These are phyloP conservation scores for Trichophyton simii DNA, from an alignment of 2,329 filamentous ascomycete species.

Conservation along the genomic window DNA sequence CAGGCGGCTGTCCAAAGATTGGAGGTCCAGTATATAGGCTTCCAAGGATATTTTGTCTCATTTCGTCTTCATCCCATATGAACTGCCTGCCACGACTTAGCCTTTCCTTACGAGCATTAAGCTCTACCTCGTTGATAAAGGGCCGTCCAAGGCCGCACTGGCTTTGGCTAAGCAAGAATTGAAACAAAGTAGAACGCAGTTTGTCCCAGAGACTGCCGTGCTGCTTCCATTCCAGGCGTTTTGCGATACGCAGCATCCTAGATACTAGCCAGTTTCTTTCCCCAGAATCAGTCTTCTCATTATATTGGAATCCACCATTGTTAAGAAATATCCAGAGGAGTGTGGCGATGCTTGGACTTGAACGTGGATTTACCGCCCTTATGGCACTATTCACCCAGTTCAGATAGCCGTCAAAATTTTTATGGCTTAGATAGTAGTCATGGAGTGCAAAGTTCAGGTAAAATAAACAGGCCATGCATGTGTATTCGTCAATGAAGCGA, in stretches of 20 bases:
- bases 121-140: slow-evolving; percentile 14
- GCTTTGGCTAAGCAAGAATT: slow-evolving; percentile 20
- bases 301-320: slow-evolving; percentile 19
- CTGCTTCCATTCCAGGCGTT: slow-evolving; percentile 22
- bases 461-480: slow-evolving; percentile 22
- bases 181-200: slow-evolving; percentile 18
- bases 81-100: slow-evolving; percentile 10
- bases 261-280: slow-evolving; percentile 24
- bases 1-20: background rate
- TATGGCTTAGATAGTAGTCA: slow-evolving; percentile 18
- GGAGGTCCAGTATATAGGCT: slow-evolving; percentile 13
- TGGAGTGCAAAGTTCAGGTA: slow-evolving; percentile 21
- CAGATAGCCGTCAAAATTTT: slow-evolving; percentile 20
- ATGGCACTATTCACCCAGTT: slow-evolving; percentile 20
- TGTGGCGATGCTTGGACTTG: slow-evolving; percentile 21
- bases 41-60: slow-evolving; percentile 19
- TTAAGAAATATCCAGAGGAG: slow-evolving; percentile 23
- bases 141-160: slow-evolving; percentile 20
- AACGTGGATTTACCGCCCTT: slow-evolving; percentile 15
- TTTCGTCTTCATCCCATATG: slow-evolving; percentile 21
- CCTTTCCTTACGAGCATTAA: slow-evolving; percentile 17
- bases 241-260: slow-evolving; percentile 22
- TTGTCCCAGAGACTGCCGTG: slow-evolving; percentile 20
- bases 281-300: slow-evolving; percentile 16
- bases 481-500: slow-evolving; percentile 24